These are phyloP conservation scores for Obba rivulosa DNA, from an alignment of 768 basidiomycete genomes.

Conservation along the genomic window DNA sequence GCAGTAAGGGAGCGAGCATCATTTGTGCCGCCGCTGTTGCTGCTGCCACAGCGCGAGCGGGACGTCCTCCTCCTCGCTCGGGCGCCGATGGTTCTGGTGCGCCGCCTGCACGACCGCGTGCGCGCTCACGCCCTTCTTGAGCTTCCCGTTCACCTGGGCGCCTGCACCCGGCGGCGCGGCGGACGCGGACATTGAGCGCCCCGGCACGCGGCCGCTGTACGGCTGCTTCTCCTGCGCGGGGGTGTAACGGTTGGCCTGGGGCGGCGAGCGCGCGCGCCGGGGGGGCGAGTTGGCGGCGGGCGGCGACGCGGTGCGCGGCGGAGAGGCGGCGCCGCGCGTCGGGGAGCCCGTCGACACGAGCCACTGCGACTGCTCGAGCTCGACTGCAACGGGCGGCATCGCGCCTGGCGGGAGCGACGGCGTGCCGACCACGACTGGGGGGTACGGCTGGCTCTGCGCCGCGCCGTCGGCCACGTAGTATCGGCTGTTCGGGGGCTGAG, in stretches of 20 bases:
- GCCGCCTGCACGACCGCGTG: constrained; percentile 51
- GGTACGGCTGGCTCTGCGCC: constrained; percentile 21
- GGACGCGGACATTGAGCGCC: constrained; percentile 71
- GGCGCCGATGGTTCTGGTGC: constrained; percentile 36
- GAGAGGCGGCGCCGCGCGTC: constrained; percentile 26
- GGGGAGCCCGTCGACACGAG: constrained; percentile 27
- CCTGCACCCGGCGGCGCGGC: constrained; percentile 41
- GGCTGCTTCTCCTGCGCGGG: constrained; percentile 24
- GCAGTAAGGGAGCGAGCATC: constrained; percentile 11
- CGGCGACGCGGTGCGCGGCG: constrained; percentile 20
- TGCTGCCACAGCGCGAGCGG: constrained; percentile 79
- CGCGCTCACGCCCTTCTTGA: constrained; percentile 64
- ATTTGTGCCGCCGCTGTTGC: constrained; percentile 49
- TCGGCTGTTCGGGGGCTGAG: constrained; percentile 26
- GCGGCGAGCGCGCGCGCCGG: constrained; percentile 52
- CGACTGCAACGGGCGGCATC: constrained; percentile 47
- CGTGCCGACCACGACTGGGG: constrained; percentile 23
- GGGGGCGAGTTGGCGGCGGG: constrained; percentile 25
- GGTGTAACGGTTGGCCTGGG: constrained; percentile 37
- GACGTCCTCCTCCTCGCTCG: constrained; percentile 71
- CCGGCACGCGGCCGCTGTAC: constrained; percentile 35
- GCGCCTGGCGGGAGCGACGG: constrained; percentile 55
- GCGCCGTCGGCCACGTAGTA: constrained; percentile 30
- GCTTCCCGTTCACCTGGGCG: constrained; percentile 40
- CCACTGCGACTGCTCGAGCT: constrained; percentile 24